These are phyloP conservation scores for Fusarium dimerum DNA, from an alignment of 2,329 filamentous ascomycete genomes.

Conservation along the genomic window DNA sequence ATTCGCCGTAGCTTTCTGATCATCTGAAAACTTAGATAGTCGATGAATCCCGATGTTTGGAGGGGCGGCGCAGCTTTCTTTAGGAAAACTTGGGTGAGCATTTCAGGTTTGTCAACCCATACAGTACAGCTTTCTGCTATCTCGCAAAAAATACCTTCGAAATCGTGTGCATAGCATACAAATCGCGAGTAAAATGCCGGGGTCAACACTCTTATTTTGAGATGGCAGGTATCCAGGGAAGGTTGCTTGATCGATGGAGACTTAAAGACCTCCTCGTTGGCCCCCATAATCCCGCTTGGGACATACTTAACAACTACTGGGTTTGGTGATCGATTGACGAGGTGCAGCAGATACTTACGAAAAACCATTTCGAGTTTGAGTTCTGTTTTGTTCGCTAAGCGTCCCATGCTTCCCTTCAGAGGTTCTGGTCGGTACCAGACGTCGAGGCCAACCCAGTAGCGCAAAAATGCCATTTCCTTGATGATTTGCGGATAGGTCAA, in stretches of 20 bases:
- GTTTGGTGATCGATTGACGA: slow-evolving; percentile 48
- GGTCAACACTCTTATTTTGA: slow-evolving; percentile 61
- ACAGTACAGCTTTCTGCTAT: slow-evolving; percentile 60
- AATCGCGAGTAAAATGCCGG: slow-evolving; percentile 69
- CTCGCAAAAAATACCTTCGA: slow-evolving; percentile 63
- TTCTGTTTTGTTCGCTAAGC: slow-evolving; percentile 54
- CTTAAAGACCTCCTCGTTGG: slow-evolving; percentile 39
- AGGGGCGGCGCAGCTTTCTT: slow-evolving; percentile 41
- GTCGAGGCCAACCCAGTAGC: slow-evolving; percentile 57
- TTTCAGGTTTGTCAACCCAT: slow-evolving; percentile 54
- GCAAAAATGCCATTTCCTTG: slow-evolving; percentile 59
- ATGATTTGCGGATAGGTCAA: slow-evolving; percentile 66
- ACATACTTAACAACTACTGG: slow-evolving; percentile 55
- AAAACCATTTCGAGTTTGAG: slow-evolving; percentile 47
- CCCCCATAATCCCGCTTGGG: slow-evolving; percentile 48
- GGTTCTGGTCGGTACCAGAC: slow-evolving; percentile 69
- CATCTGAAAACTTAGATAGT: slow-evolving; percentile 44
- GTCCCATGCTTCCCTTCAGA: slow-evolving; percentile 53
- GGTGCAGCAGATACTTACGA: slow-evolving; percentile 46
- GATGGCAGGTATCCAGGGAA: slow-evolving; percentile 29
- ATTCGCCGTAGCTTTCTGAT: slow-evolving; percentile 47
- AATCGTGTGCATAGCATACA: slow-evolving; percentile 61
- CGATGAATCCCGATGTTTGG: slow-evolving; percentile 34
- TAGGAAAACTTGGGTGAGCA: slow-evolving; percentile 49
- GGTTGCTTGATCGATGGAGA: slow-evolving; percentile 31